Conservation (phyloP, 2,329 filamentous ascomycete species). For the Xylariales sp. region DNA sequence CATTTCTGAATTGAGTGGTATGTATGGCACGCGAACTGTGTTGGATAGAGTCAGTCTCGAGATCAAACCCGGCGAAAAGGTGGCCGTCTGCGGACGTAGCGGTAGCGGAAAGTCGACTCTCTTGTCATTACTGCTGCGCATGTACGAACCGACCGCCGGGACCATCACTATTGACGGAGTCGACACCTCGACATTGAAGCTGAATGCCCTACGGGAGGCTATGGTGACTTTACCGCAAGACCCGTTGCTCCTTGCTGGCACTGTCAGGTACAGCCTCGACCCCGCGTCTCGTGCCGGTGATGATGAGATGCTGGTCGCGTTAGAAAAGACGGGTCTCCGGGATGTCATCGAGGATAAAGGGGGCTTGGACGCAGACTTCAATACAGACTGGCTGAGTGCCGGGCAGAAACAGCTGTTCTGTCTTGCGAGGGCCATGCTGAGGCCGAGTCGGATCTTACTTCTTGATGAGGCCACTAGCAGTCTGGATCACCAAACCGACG, state of each 20-base stretch:
- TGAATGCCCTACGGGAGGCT: background rate
- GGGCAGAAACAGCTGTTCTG: constrained; percentile 11
- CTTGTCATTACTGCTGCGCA: background rate
- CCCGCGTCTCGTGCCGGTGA: constrained; percentile 1
- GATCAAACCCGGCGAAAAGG: background rate
- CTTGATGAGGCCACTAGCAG: constrained; percentile 12
- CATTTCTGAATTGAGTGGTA: constrained; percentile 4
- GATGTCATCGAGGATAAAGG: background rate
- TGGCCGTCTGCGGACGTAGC: background rate
- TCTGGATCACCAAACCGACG: constrained; percentile 3
- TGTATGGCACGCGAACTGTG: background rate
- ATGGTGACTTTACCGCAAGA: constrained; percentile 7
- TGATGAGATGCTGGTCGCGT: background rate
- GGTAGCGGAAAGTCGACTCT: constrained; percentile 3
- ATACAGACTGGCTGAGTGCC: background rate
- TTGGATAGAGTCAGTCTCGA: constrained; percentile 3
- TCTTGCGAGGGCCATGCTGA: constrained; percentile 9
- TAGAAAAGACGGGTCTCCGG: constrained; percentile 2
- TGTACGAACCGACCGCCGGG: background rate
- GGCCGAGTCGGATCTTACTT: constrained; percentile 2
- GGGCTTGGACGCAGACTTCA: constrained; percentile 4
- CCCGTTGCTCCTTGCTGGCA: constrained; percentile 6
- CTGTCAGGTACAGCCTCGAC: constrained; percentile 5
- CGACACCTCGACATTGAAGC: background rate
- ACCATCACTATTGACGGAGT: constrained; percentile 2